Evolutionary conservation across 1,284 basidiomycete genomes (phyloP).

Genomic region (Pseudozyma pruni): DNA sequence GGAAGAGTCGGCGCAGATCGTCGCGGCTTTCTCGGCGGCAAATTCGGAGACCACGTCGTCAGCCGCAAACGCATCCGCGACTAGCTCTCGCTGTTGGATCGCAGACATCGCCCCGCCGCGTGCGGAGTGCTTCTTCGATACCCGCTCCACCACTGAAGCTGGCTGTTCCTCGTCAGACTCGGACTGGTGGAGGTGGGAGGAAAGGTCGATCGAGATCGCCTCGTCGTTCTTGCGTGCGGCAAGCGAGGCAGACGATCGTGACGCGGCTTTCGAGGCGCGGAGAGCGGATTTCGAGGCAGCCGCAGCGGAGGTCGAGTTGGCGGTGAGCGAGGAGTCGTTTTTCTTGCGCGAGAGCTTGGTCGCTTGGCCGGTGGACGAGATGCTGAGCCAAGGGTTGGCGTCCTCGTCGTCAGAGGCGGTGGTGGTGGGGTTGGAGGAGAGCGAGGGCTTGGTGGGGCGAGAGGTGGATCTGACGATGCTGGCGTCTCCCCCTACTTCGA

Average conservation of each 20-base stretch:
- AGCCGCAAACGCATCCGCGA: conserved; percentile 92
- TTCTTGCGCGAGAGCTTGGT: conserved; percentile 44
- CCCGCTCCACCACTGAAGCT: not conserved
- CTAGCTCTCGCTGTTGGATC: conserved; percentile 81
- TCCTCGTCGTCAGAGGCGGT: not conserved
- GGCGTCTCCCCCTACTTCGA: conserved; percentile 22
- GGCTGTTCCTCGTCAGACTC: conserved; percentile 15
- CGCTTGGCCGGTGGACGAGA: conserved; percentile 5
- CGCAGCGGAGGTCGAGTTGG: conserved; percentile 16
- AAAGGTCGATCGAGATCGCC: conserved; percentile 19
- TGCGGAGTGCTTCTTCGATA: not conserved
- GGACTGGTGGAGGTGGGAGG: not conserved
- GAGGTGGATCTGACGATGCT: conserved; percentile 11
- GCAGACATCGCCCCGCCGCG: not conserved
- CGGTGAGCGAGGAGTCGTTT: conserved; percentile 25
- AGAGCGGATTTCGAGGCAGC: conserved; percentile 40
- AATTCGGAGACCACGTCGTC: conserved; percentile 94
- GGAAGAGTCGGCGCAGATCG: conserved; percentile 85
- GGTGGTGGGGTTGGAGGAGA: not conserved
- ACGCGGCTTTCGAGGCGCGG: conserved; percentile 36
- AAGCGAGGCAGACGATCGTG: conserved; percentile 38
- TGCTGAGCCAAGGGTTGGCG: conserved; percentile 52
- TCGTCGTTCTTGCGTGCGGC: conserved; percentile 21
- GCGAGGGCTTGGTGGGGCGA: not conserved
- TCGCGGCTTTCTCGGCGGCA: conserved; percentile 80